These are phyloP conservation scores for Ascodesmis nigricans DNA, from an alignment of 495 filamentous ascomycete species.

Conservation along the genomic window DNA sequence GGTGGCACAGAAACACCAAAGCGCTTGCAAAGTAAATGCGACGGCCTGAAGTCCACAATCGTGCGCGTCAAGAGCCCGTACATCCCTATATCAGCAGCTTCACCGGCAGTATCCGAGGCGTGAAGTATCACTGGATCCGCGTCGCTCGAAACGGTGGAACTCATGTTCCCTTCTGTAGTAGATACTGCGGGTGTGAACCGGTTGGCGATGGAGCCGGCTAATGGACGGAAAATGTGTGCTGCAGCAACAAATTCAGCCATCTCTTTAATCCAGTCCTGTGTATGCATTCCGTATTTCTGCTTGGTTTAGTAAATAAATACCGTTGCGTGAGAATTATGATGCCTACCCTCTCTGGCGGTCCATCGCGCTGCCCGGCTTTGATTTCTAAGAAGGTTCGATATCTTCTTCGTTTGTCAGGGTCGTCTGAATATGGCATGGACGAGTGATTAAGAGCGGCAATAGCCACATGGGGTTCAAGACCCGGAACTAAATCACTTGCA, in stretches of 20 bases:
- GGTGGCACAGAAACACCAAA: too few relatives aligned
- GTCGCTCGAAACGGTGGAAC: constrained; percentile 11
- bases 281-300: constrained; percentile 28
- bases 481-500: constrained; percentile 35
- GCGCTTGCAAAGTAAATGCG: constrained; percentile 70
- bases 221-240: constrained; percentile 78
- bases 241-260: constrained; percentile 71
- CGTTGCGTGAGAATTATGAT: not conserved
- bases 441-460: constrained; percentile 54
- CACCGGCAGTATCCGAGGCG: constrained; percentile 52
- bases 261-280: constrained; percentile 60
- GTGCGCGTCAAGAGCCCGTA: constrained; percentile 71
- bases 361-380: constrained; percentile 40
- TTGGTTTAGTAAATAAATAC: too few relatives aligned
- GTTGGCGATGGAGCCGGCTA: constrained; percentile 76
- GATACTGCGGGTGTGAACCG: constrained; percentile 48
- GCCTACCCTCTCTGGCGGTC: constrained; percentile 35
- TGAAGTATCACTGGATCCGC: constrained; percentile 27
- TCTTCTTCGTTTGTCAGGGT: constrained; percentile 50
- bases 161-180: constrained; percentile 21
- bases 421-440: constrained; percentile 69
- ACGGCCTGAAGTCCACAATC: constrained; percentile 52
- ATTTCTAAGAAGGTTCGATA: constrained; percentile 66
- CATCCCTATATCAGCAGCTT: constrained; percentile 82
- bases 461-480: constrained; percentile 50